Evolutionary conservation across 768 basidiomycete genomes (phyloP).

Genomic region (Boletellus sp.): DNA sequence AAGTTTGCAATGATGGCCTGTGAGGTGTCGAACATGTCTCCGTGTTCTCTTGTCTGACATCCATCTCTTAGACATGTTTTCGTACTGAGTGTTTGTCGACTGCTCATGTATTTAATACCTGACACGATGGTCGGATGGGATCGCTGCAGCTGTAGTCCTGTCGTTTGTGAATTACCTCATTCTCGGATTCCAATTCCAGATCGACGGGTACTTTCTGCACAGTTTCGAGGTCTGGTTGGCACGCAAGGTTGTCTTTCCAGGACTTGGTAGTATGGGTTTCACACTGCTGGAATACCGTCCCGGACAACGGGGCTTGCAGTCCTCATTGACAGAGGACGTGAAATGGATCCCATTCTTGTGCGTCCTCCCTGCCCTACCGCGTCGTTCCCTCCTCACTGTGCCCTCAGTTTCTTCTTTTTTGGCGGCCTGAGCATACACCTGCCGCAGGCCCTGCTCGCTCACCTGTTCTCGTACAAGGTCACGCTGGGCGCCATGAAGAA

Average conservation of each 20-base stretch:
- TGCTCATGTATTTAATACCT: neutral
- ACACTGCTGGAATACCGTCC: conserved; percentile 74
- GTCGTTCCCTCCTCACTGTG: neutral
- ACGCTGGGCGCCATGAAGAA: too few species aligned
- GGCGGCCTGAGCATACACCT: too few species aligned
- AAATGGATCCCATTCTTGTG: conserved; percentile 38
- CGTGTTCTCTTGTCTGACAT: neutral
- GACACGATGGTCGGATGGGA: conserved; percentile 36
- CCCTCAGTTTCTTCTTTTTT: conserved; percentile 43
- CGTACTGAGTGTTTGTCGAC: conserved; percentile 34
- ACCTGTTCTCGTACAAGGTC: too few species aligned
- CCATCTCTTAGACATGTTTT: conserved; percentile 42
- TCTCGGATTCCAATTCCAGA: conserved; percentile 64
- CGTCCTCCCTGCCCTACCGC: neutral
- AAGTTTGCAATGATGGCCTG: conserved; percentile 66
- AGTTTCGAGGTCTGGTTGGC: conserved; percentile 80
- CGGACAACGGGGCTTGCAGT: conserved; percentile 36
- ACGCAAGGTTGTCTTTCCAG: conserved; percentile 71
- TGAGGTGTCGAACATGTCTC: conserved; percentile 16
- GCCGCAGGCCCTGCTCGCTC: too few species aligned
- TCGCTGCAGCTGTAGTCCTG: conserved; percentile 64
- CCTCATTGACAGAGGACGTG: conserved; percentile 25
- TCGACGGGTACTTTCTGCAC: conserved; percentile 74
- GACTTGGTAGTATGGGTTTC: conserved; percentile 68
- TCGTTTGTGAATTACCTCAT: conserved; percentile 71